These are phyloP conservation scores for Aspergillus wentii DNA, from an alignment of 495 filamentous ascomycete genomes.

Conservation along the genomic window DNA sequence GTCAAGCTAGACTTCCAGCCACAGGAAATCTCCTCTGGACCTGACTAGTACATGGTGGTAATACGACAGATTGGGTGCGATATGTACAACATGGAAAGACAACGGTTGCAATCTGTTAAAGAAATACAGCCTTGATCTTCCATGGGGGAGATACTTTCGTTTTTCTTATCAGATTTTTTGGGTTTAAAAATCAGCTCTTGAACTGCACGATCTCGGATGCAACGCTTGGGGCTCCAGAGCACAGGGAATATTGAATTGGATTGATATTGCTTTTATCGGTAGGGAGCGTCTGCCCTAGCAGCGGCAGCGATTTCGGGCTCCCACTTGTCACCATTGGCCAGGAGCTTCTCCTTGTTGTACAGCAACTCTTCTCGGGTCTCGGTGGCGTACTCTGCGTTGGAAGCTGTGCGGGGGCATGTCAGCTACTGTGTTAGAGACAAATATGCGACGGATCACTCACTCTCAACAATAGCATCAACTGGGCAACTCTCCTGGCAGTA, in stretches of 20 bases:
- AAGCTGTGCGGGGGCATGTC: constrained; percentile 39
- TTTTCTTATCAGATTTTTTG: too few species aligned
- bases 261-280: constrained; percentile 55
- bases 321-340: constrained; percentile 94
- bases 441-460: constrained; percentile 28
- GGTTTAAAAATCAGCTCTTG: too few species aligned
- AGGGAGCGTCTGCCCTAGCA: constrained; percentile 83
- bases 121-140: too few species aligned
- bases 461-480: constrained; percentile 96
- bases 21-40: constrained; percentile 23
- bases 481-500: constrained; percentile 99
- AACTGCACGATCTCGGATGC: too few species aligned
- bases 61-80: constrained; percentile 19
- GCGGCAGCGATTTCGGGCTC: constrained; percentile 92
- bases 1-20: constrained; percentile 25
- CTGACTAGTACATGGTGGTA: constrained; percentile 34
- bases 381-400: constrained; percentile 96
- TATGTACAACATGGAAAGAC: constrained; percentile 34
- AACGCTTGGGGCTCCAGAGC: too few species aligned
- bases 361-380: constrained; percentile 95
- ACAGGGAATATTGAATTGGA: neutral
- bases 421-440: constrained; percentile 10
- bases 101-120: constrained; percentile 10
- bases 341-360: constrained; percentile 97
- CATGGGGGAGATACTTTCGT: too few species aligned